Percentiles rank a stretch among this genome's conserved stretches.
phyloP scores from a whole-genome alignment of 1,139 yeast genomes.

The Meyerozyma carpophila region DNA sequence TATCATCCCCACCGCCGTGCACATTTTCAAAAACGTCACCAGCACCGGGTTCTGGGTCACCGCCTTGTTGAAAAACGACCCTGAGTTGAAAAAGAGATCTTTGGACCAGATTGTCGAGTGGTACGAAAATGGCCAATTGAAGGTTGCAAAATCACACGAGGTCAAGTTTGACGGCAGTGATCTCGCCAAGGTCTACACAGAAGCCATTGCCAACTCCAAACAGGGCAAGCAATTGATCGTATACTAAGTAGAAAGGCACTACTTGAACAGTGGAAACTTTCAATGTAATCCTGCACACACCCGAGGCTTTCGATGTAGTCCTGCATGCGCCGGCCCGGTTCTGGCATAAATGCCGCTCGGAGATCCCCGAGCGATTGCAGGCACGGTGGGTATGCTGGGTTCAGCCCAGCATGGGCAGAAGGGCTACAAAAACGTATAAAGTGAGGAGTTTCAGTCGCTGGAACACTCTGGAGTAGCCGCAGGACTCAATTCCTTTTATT shows the following conservation, averaged over 20 bases:
- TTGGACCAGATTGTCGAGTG: conserved; percentile 58
- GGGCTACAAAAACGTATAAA: no score
- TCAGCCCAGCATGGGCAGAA: no score
- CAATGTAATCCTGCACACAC: background rate
- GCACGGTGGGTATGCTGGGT: no score
- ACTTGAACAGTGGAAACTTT: background rate
- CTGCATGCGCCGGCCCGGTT: background rate
- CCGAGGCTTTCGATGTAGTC: background rate
- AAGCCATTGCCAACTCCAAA: conserved; percentile 47
- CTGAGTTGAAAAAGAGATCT: conserved; percentile 55
- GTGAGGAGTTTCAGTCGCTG: background rate
- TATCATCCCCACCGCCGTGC: conserved; percentile 76
- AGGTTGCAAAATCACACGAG: conserved; percentile 56
- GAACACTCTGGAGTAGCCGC: background rate
- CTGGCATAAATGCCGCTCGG: background rate
- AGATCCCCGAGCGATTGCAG: background rate
- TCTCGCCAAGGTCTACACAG: conserved; percentile 43
- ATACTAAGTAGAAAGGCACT: conserved; percentile 8
- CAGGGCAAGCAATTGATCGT: conserved; percentile 39
- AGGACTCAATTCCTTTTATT: background rate
- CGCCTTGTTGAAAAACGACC: conserved; percentile 60
- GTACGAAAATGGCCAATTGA: conserved; percentile 58
- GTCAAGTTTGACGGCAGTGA: conserved; percentile 40
- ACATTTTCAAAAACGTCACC: conserved; percentile 82
- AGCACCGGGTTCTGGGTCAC: conserved; percentile 95